Percentiles rank a stretch among this genome's conserved stretches.
Conservation (phyloP, 2,329 filamentous ascomycete species). For the Clarireedia monteithiana region DNA sequence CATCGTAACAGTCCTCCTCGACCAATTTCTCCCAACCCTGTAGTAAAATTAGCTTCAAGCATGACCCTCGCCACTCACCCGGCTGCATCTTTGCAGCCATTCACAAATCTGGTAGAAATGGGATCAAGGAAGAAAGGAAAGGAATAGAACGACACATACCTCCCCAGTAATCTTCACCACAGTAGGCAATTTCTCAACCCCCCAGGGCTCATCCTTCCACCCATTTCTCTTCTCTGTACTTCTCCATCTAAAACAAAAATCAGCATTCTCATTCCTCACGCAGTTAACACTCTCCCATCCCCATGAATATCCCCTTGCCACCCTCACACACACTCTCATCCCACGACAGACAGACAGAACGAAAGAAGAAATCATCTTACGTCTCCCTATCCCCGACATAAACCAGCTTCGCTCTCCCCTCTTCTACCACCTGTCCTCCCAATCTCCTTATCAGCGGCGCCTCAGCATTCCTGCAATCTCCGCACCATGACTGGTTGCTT, state of each 20-base stretch:
- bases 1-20: slow-evolving; percentile 2
- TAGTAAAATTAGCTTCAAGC: not conserved
- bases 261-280: no score
- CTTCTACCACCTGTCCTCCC: not conserved
- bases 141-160: not conserved
- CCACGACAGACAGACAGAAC: no score
- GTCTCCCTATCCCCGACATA: not conserved
- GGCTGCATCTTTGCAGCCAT: no score
- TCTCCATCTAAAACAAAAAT: not conserved
- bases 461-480: not conserved
- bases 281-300: no score
- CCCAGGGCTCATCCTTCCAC: slow-evolving; percentile 1
- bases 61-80: no score
- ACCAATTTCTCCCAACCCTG: slow-evolving; percentile 7
- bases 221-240: not conserved
- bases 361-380: no score
- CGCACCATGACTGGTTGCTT: slow-evolving; percentile 4
- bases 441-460: not conserved
- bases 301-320: not conserved
- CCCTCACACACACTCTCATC: no score
- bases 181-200: not conserved
- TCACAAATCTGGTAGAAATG: no score
- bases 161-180: not conserved
- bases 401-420: not conserved
- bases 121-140: not conserved